Percentiles rank a stretch among this genome's conserved stretches.
Conservation (phyloP, 2,329 filamentous ascomycete genomes). For the Aspergillus sp. region DNA sequence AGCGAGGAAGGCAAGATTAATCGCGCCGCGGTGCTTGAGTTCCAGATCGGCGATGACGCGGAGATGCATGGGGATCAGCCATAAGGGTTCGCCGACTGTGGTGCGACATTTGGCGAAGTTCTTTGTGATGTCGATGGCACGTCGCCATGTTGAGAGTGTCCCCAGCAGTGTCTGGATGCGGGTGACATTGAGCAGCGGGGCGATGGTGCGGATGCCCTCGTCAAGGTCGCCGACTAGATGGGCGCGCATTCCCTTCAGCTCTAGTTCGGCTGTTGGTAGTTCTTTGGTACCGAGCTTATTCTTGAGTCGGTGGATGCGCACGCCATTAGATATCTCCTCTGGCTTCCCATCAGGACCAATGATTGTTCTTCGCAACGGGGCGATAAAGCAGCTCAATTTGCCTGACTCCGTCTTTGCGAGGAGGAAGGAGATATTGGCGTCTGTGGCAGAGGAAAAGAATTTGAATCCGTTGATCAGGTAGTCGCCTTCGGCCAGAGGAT, state of each 20-base stretch:
- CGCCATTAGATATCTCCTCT: conserved; percentile 59
- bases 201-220: conserved; percentile 66
- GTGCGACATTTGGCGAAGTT: conserved; percentile 42
- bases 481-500: conserved; percentile 21
- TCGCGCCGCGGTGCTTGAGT: conserved; percentile 38
- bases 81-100: conserved; percentile 37
- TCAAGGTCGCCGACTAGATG: conserved; percentile 68
- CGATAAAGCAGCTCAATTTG: conserved; percentile 63
- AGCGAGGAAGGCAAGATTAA: conserved; percentile 40
- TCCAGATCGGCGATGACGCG: conserved; percentile 40
- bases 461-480: conserved; percentile 65
- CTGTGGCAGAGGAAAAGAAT: conserved; percentile 69
- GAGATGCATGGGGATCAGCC: conserved; percentile 43
- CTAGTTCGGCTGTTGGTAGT: conserved; percentile 71
- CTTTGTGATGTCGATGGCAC: conserved; percentile 41
- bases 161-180: conserved; percentile 44
- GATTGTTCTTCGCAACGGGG: conserved; percentile 51
- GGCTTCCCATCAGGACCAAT: neutral
- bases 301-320: conserved; percentile 68
- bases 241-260: conserved; percentile 60
- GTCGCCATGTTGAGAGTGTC: conserved; percentile 38
- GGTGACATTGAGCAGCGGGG: conserved; percentile 67
- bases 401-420: conserved; percentile 59
- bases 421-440: conserved; percentile 63
- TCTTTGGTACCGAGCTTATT: conserved; percentile 70